Evolutionary conservation across 2,329 filamentous ascomycete genomes (phyloP).

Genomic region (Ascocoryne sarcoides): DNA sequence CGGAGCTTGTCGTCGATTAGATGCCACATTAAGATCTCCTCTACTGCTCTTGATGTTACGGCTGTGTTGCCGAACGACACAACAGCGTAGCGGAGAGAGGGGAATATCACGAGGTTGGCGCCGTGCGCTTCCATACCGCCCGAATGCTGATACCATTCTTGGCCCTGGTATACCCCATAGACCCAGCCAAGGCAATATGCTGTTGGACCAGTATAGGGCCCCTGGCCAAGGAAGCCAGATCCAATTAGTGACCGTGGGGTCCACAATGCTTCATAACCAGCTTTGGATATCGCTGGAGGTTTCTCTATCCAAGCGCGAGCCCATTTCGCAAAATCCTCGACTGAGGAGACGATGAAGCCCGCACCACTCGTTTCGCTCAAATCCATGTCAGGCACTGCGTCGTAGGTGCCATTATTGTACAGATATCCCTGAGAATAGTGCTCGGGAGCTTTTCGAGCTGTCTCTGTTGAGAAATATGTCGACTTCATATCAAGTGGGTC

Average conservation of each 20-base stretch:
- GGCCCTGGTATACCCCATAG: slow-evolving; percentile 12
- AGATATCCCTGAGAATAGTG: slow-evolving; percentile 8
- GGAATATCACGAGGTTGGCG: slow-evolving; percentile 12
- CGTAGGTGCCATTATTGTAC: slow-evolving; percentile 6
- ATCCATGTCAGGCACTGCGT: slow-evolving; percentile 6
- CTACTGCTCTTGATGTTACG: not conserved
- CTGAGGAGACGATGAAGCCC: slow-evolving; percentile 12
- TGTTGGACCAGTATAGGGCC: slow-evolving; percentile 5
- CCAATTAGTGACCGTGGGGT: slow-evolving; percentile 11
- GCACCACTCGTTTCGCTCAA: slow-evolving; percentile 12
- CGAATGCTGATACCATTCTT: slow-evolving; percentile 8
- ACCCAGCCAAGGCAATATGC: slow-evolving; percentile 13
- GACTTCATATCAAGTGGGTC: slow-evolving; percentile 37
- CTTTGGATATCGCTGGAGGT: slow-evolving; percentile 9
- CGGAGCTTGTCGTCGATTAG: slow-evolving; percentile 13
- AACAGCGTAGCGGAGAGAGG: slow-evolving; percentile 11
- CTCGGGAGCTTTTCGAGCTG: not conserved
- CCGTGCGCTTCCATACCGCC: slow-evolving; percentile 9
- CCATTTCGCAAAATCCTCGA: slow-evolving; percentile 11
- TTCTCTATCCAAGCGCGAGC: slow-evolving; percentile 12
- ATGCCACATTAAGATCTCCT: slow-evolving; percentile 10
- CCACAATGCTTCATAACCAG: slow-evolving; percentile 12
- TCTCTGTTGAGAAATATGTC: slow-evolving; percentile 26
- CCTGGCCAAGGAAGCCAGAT: slow-evolving; percentile 1
- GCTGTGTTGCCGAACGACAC: slow-evolving; percentile 9